Conservation (phyloP, 306 rosid species). For the Glycine soja region DNA sequence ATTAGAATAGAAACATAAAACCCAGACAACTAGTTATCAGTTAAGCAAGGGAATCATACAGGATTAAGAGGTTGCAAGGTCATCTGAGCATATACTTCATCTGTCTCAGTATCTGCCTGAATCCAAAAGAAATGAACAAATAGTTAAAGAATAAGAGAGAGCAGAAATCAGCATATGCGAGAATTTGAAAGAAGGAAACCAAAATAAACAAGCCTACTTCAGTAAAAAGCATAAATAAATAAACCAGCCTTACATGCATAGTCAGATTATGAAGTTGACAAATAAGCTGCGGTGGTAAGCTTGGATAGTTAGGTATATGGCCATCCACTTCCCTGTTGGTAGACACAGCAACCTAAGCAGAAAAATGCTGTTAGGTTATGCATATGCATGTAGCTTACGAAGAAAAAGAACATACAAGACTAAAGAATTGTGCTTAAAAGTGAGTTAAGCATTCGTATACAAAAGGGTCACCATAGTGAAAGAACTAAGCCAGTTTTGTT, state of each 20-base stretch:
- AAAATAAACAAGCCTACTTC: conserved; percentile 36
- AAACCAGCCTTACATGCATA: conserved; percentile 82
- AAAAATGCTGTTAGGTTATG: conserved; percentile 37
- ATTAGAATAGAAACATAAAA: conserved; percentile 28
- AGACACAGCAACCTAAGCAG: conserved; percentile 57
- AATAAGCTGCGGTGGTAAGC: conserved; percentile 73
- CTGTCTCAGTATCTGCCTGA: conserved; percentile 95
- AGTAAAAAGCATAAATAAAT: conserved; percentile 13
- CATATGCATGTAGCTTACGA: background rate
- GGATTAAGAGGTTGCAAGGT: conserved; percentile 89
- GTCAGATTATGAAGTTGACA: conserved; percentile 96
- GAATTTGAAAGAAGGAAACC: conserved; percentile 32
- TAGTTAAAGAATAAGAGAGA: conserved; percentile 8
- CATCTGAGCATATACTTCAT: conserved; percentile 95
- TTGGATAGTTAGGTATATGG: conserved; percentile 60
- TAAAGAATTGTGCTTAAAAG: conserved; percentile 12
- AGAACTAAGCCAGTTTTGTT: background rate
- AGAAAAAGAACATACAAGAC: background rate
- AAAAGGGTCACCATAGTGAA: conserved; percentile 26
- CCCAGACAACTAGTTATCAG: conserved; percentile 17
- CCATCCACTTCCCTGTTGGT: conserved; percentile 63
- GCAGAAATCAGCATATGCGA: conserved; percentile 26
- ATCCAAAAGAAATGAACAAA: conserved; percentile 37
- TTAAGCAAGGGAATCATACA: conserved; percentile 58
- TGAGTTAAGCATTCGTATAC: background rate